Evolutionary conservation across 1,284 basidiomycete species (phyloP).

Genomic region (Microbotryum violaceum): DNA sequence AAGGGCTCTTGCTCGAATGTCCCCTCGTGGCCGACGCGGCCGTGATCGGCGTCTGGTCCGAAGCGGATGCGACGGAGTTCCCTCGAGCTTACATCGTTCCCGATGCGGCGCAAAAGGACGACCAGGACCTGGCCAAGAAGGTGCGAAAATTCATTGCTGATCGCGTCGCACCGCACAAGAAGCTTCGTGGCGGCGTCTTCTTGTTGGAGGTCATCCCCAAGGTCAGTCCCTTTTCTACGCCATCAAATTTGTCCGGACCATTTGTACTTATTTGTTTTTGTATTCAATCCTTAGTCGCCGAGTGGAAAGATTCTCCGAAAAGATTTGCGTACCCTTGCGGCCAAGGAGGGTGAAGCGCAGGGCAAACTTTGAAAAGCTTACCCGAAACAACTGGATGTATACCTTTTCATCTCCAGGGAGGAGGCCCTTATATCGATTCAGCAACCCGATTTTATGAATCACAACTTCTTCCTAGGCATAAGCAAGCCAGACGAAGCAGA

Average conservation of each 20-base stretch:
- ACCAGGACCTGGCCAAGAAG: slow-evolving; percentile 14
- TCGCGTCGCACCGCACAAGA: slow-evolving; percentile 44
- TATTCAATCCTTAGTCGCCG: neutral
- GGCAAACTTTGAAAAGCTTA: slow-evolving; percentile 8
- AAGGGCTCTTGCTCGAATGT: slow-evolving; percentile 19
- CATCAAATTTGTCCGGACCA: neutral
- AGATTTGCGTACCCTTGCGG: slow-evolving; percentile 37
- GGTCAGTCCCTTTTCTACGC: slow-evolving; percentile 30
- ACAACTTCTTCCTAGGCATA: no score
- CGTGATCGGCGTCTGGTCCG: slow-evolving; percentile 30
- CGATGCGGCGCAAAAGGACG: slow-evolving; percentile 8
- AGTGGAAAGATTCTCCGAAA: slow-evolving; percentile 44
- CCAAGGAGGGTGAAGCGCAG: slow-evolving; percentile 37
- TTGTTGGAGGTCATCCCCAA: slow-evolving; percentile 47
- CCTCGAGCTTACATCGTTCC: slow-evolving; percentile 30
- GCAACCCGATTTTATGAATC: no score
- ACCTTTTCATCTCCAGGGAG: no score
- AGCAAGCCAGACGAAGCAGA: no score
- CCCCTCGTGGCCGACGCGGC: slow-evolving; percentile 25
- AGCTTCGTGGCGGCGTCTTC: slow-evolving; percentile 45
- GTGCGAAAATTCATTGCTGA: slow-evolving; percentile 11
- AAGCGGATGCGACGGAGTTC: slow-evolving; percentile 27
- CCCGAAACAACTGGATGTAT: no score
- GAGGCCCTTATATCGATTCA: no score
- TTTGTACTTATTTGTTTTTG: no score